A percentile compares a stretch with the other conserved stretches of the same genome.
phyloP scores from a whole-genome alignment of 139 green algal genomes.

The Spirogloea muscicola region DNA sequence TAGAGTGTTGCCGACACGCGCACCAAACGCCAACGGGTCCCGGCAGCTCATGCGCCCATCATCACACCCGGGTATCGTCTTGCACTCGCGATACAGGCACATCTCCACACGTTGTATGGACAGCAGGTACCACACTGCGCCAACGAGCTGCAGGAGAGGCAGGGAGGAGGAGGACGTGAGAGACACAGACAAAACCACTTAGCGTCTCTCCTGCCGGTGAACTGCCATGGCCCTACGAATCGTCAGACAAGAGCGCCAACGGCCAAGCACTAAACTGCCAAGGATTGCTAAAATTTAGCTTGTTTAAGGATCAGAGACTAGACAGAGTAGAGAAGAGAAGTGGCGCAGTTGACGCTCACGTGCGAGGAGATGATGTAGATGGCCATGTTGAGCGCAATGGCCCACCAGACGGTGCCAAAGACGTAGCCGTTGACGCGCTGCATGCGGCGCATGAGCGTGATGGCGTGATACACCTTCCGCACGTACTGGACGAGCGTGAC shows the following conservation, averaged over 20 bases:
- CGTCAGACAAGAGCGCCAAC: too few relatives aligned
- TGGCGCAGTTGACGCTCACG: too few relatives aligned
- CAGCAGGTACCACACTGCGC: constrained; percentile 1
- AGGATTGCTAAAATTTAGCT: too few relatives aligned
- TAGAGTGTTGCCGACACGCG: neutral
- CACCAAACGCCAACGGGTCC: neutral
- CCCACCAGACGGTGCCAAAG: constrained; percentile 17
- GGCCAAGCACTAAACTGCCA: too few relatives aligned
- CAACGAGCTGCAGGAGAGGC: too few relatives aligned
- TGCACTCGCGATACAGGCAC: constrained; percentile 4
- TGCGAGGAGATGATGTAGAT: constrained; percentile 3
- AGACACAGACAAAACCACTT: too few relatives aligned
- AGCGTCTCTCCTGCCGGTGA: too few relatives aligned
- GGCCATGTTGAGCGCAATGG: constrained; percentile 1
- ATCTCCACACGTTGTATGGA: neutral
- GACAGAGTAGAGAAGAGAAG: too few relatives aligned
- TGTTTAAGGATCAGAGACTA: too few relatives aligned
- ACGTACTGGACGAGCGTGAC: constrained; percentile 8
- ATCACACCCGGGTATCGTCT: neutral
- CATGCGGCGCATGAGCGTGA: neutral
- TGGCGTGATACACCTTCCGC: neutral
- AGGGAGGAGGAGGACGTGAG: too few relatives aligned
- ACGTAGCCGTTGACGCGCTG: constrained; percentile 18
- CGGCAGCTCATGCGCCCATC: neutral
- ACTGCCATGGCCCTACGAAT: too few relatives aligned